Base-by-base conservation (phyloP, 768 basidiomycete species). In the Panus rudis region DNA sequence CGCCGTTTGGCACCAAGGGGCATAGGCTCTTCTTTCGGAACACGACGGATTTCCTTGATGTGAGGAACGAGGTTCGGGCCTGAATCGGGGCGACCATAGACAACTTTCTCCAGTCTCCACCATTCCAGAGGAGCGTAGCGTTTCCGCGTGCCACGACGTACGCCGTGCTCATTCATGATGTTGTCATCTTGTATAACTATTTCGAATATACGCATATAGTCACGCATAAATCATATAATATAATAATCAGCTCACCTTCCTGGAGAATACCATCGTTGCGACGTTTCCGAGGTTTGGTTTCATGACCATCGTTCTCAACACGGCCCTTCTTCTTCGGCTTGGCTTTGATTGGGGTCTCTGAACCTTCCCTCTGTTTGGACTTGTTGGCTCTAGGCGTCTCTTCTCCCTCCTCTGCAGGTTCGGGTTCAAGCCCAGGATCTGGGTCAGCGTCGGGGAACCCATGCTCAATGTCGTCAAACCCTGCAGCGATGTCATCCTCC, bases 21-120 rank as follows among this genome's bases (percentile, higher is more conserved):
- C 38, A 54, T 59, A 3, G 69, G 58, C 2, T 70, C 63, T 13
- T 75, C 74, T 31, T 79, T 70, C 1, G 73, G 78, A 12, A 79
- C 55, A 39, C 75, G 66, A 43, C 80, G 56, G 42, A 92, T 71
- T 60, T 80, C 72, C 58, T 79, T 69, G 56, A 91, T 84, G 54
- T 71, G 73, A 1, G 84, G 71, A 10, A 86, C 81, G 21, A 76
- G 68, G 17, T 73, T 65, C 7, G 64, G 48, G 19, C 69, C 75
- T 6, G 71, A 70, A 7, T 71, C 65, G 11, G 74, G 71, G 17
- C 80, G 74, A 5, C 83, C 84, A 54, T 91, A 97, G 2, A 92
- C 81, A 19, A 91, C 75, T 49, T 80, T 83, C 64, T 98, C 94
- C 52, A 79, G 78, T n/a, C 92, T 78, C 94, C 94, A 98, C 69